Percentiles rank a stretch among this genome's conserved stretches.
These are phyloP conservation scores for Stropharia rugosoannulata DNA, from an alignment of 768 basidiomycete species.

Conservation along the genomic window DNA sequence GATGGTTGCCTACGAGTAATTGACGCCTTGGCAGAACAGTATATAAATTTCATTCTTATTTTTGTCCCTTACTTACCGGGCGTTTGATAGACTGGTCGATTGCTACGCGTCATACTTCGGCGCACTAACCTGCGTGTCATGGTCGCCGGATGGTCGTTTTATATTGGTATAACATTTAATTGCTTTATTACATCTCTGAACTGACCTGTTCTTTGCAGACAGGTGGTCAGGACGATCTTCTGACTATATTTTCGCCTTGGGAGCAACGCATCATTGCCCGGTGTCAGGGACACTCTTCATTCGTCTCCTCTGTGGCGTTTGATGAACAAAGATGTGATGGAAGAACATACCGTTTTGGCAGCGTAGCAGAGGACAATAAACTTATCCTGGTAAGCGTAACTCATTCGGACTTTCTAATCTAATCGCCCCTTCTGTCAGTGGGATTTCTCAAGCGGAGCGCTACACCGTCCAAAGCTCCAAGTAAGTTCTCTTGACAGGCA, in stretches of 20 bases:
- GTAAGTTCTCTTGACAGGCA: constrained; percentile 24
- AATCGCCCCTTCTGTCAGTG: constrained; percentile 50
- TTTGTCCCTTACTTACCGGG: neutral
- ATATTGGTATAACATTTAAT: constrained; percentile 55
- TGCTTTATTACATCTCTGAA: neutral
- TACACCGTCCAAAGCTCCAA: constrained; percentile 86
- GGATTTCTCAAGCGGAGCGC: constrained; percentile 89
- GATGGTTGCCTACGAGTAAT: constrained; percentile 91
- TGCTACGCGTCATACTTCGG: constrained; percentile 96
- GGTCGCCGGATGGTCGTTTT: constrained; percentile 96
- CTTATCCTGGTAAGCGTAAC: constrained; percentile 70
- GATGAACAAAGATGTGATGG: constrained; percentile 88
- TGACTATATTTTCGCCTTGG: constrained; percentile 93
- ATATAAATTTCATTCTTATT: constrained; percentile 23
- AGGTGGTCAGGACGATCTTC: constrained; percentile 94
- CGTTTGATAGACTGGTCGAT: constrained; percentile 71
- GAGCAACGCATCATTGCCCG: constrained; percentile 93
- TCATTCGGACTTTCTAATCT: constrained; percentile 5
- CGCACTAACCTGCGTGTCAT: constrained; percentile 83
- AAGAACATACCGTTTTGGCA: constrained; percentile 91
- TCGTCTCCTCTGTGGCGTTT: constrained; percentile 87
- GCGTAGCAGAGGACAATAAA: constrained; percentile 97
- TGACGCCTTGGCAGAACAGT: constrained; percentile 87
- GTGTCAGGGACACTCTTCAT: constrained; percentile 96
- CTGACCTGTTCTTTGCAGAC: constrained; percentile 46